Percentiles rank a stretch among this genome's conserved stretches.
These are phyloP conservation scores for Quercus engelmannii DNA, from an alignment of 306 rosid species.

Conservation along the genomic window DNA sequence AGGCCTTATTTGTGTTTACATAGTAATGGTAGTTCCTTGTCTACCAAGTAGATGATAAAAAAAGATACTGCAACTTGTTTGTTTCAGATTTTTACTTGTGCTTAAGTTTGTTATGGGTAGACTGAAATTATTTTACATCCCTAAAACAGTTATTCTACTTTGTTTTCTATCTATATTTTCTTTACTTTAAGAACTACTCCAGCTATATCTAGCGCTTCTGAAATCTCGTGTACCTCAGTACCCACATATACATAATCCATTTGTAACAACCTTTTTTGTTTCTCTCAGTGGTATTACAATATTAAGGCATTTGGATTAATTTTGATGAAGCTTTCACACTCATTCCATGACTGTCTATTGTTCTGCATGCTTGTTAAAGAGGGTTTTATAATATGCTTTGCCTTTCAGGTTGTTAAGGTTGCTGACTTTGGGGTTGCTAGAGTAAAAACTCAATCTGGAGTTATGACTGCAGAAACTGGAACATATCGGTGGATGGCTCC, in stretches of 20 bases:
- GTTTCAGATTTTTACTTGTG: too few species aligned
- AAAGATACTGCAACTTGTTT: too few species aligned
- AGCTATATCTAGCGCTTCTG: not conserved
- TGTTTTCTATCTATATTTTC: too few species aligned
- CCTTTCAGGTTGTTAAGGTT: conserved; percentile 81
- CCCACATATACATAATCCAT: not conserved
- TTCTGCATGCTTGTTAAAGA: not conserved
- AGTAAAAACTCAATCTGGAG: conserved; percentile 91
- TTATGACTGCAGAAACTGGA: conserved; percentile 99
- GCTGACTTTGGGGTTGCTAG: conserved; percentile 99
- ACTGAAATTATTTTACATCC: too few species aligned
- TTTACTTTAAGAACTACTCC: too few species aligned
- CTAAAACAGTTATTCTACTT: too few species aligned
- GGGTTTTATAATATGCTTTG: not conserved
- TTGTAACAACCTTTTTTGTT: not conserved
- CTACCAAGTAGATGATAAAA: too few species aligned
- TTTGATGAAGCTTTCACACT: not conserved
- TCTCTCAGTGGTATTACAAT: not conserved
- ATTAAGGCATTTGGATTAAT: not conserved
- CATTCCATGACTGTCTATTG: not conserved
- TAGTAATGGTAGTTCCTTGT: too few species aligned
- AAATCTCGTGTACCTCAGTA: not conserved
- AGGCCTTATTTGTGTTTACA: too few species aligned
- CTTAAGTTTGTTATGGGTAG: too few species aligned
- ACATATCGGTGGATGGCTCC: conserved; percentile 99